These are phyloP conservation scores for Miamiensis avidus DNA, from an alignment of 169 alveolate genomes.

Conservation along the genomic window DNA sequence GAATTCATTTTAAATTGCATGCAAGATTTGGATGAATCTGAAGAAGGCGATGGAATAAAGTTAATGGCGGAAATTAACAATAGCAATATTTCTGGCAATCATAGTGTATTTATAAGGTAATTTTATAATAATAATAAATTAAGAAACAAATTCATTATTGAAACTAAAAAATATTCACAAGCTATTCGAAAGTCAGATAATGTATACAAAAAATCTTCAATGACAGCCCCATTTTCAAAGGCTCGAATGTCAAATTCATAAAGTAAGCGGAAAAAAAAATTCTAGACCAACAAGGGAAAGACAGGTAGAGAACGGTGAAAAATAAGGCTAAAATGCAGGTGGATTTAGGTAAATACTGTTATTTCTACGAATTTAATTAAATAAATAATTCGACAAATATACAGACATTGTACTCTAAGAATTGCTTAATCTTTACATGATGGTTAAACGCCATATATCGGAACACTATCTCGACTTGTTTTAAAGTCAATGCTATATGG, in stretches of 20 bases:
- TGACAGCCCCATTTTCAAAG: background rate
- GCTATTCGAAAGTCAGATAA: background rate
- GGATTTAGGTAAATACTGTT: background rate
- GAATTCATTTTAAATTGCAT: background rate
- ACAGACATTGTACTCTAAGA: background rate
- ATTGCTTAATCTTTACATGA: too few species aligned
- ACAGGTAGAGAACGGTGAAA: background rate
- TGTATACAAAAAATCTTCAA: background rate
- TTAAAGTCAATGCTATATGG: background rate
- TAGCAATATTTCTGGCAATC: too few species aligned
- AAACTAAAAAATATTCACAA: background rate
- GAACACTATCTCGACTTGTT: background rate
- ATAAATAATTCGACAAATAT: too few species aligned
- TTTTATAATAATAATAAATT: too few species aligned
- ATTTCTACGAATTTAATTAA: too few species aligned
- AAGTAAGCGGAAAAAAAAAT: background rate
- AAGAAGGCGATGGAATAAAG: background rate
- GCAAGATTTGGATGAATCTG: background rate
- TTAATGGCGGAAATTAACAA: too few species aligned
- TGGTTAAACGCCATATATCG: background rate
- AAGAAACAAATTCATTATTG: too few species aligned
- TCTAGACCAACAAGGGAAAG: background rate
- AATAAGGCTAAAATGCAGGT: too few species aligned
- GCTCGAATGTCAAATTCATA: background rate
- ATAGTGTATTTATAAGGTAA: too few species aligned